These are phyloP conservation scores for Boletales sp. DNA, from an alignment of 768 basidiomycete genomes.

Conservation along the genomic window DNA sequence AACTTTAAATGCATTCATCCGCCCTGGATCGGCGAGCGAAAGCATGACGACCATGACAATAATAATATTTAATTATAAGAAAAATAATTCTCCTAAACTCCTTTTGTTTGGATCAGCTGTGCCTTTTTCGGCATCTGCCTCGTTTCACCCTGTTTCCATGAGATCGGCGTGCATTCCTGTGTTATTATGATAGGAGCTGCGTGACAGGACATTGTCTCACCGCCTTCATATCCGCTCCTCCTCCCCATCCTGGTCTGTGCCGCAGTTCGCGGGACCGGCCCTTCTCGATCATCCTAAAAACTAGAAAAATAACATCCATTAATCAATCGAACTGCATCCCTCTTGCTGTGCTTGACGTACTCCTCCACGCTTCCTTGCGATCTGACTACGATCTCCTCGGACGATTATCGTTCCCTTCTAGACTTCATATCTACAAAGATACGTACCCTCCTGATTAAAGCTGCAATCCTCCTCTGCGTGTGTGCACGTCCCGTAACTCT, in stretches of 20 bases:
- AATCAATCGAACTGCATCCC: background rate
- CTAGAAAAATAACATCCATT: background rate
- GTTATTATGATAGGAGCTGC: too few relatives aligned
- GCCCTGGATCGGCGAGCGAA: conserved; percentile 5
- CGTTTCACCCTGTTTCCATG: background rate
- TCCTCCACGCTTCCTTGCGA: conserved; percentile 1
- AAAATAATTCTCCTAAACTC: conserved; percentile 11
- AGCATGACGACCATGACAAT: too few relatives aligned
- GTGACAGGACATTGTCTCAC: background rate
- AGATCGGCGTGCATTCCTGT: background rate
- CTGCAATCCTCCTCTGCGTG: conserved; percentile 6
- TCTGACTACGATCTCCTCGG: conserved; percentile 23
- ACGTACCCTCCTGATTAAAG: conserved; percentile 12
- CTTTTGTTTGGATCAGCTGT: conserved; percentile 10
- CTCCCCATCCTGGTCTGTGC: background rate
- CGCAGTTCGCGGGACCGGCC: conserved; percentile 19
- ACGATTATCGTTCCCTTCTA: conserved; percentile 7
- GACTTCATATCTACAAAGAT: conserved; percentile 3
- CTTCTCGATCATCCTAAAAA: conserved; percentile 1
- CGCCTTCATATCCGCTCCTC: conserved; percentile 8
- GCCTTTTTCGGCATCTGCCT: too few relatives aligned
- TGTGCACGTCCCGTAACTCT: conserved; percentile 7
- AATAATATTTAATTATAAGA: conserved; percentile 8
- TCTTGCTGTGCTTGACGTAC: conserved; percentile 16
- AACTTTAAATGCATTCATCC: conserved; percentile 15